Evolutionary conservation across 192 early-diverging fungal species (phyloP).

Genomic region (Chytriomyces hyalinus): DNA sequence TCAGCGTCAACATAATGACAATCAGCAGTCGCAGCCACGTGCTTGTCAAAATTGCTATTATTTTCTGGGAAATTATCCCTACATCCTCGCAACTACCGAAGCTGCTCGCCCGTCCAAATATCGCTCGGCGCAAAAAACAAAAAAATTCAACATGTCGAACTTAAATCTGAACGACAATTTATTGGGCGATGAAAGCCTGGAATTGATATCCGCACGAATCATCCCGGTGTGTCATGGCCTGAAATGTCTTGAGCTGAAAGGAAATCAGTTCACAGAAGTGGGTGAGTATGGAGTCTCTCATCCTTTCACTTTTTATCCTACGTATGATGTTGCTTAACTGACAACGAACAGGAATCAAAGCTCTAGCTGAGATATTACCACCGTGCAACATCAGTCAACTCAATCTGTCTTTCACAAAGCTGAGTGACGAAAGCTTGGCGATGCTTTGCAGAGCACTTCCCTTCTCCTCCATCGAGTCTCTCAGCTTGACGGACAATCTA

Average conservation of each 20-base stretch:
- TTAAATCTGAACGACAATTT: slow-evolving; percentile 19
- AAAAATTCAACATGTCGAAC: background rate
- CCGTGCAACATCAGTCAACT: slow-evolving; percentile 18
- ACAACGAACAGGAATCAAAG: background rate
- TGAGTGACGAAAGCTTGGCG: background rate
- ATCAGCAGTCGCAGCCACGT: no score
- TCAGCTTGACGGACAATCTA: slow-evolving; percentile 18
- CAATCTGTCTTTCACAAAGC: slow-evolving; percentile 6
- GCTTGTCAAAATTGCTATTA: background rate
- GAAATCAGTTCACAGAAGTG: slow-evolving; percentile 24
- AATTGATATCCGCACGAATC: background rate
- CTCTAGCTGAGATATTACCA: slow-evolving; percentile 1
- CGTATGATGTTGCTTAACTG: background rate
- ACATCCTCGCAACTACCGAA: background rate
- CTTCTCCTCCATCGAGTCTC: slow-evolving; percentile 3
- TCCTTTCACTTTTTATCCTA: background rate
- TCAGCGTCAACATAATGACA: no score
- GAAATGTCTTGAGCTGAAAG: slow-evolving; percentile 7
- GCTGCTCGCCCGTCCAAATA: background rate
- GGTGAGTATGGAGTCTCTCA: background rate
- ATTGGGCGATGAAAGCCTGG: slow-evolving; percentile 11
- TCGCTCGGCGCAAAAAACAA: background rate
- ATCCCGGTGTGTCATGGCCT: slow-evolving; percentile 14
- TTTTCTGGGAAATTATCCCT: background rate
- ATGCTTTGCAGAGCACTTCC: background rate